Percentiles rank a stretch among this genome's conserved stretches.
Conservation (phyloP, 2,329 filamentous ascomycete genomes). For the Pseudogymnoascus verrucosus region DNA sequence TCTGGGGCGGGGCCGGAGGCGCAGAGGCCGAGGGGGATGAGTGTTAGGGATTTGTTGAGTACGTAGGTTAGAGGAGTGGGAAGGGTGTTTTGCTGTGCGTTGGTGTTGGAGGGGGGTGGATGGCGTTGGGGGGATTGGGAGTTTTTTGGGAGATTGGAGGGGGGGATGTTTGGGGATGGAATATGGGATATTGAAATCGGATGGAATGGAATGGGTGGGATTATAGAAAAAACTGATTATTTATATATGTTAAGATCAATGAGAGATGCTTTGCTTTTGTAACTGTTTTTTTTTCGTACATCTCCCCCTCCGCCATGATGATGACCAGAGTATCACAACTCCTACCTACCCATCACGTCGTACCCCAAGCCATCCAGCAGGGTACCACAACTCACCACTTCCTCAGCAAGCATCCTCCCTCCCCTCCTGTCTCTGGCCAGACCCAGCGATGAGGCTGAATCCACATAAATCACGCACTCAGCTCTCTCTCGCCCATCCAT, state of each 20-base stretch:
- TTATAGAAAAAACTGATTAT: not conserved
- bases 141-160: not conserved
- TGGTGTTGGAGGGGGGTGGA: not conserved
- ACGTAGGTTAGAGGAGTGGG: conserved; percentile 26
- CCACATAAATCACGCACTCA: not conserved
- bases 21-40: conserved; percentile 34
- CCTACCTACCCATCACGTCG: not conserved
- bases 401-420: not conserved
- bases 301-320: not conserved
- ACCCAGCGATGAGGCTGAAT: not conserved
- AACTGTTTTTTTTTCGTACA: not conserved
- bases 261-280: not conserved
- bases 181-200: not conserved
- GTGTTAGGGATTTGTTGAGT: too few relatives aligned
- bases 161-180: not conserved
- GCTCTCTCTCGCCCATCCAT: not conserved
- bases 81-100: not conserved
- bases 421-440: not conserved
- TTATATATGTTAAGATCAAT: not conserved
- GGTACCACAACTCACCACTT: not conserved
- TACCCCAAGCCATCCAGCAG: not conserved
- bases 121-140: not conserved
- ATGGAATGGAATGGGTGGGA: not conserved
- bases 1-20: conserved; percentile 8
- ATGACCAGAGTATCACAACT: not conserved